Evolutionary conservation across 495 filamentous ascomycete genomes (phyloP), one percentile per base, ranked within the genome.

Genomic region (Hamigera avellanea): DNA sequence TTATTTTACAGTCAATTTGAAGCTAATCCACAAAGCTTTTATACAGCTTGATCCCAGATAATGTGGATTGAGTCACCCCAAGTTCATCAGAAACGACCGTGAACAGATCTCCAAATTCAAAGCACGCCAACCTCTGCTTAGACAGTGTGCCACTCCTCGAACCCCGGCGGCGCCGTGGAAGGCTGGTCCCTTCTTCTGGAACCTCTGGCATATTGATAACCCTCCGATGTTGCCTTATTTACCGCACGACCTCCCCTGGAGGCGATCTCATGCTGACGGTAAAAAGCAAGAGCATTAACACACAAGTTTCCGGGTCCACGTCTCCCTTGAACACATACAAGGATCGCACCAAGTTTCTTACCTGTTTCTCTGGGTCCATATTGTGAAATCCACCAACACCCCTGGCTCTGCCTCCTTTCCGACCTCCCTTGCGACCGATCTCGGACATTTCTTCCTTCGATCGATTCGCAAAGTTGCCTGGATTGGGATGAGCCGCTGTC

Each of bases 381-480:
- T 26, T 23, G 7, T 44, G 41, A 41, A 55, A 53, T 16, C 50
- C 48, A 16, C 45, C 49, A 5, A 32, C 34, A 23, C 39, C 37
- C 28, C 23, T 33, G 18, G 44, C 40, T 26, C 27, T 37, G 14
- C 44, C 40, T 12, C 59, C 57, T 26, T 64, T 54, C 35, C 56
- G 49, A 16, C 67, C 67, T 1, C 66, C 69, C 49, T 72, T 73
- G 1, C 48, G 42, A 0, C 62, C 73, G 27, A 69, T 66, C n/a
- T 60, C 58, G 32, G 46, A 52, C 7, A 76, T 62, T 38, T 76
- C 66, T 17, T 71, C 66, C 42, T 66, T 68, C 26, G 69, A 59
- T 44, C 72, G 69, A 61, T 78, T 77, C 53, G 72, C 73, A 45
- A 77, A 76, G 53, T 75, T 75, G 29, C 66, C 64, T 33, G 71